A percentile compares a stretch with the other conserved stretches of the same genome.
phyloP scores from a whole-genome alignment of 768 basidiomycete species.

The Ephemerocybe angulata region DNA sequence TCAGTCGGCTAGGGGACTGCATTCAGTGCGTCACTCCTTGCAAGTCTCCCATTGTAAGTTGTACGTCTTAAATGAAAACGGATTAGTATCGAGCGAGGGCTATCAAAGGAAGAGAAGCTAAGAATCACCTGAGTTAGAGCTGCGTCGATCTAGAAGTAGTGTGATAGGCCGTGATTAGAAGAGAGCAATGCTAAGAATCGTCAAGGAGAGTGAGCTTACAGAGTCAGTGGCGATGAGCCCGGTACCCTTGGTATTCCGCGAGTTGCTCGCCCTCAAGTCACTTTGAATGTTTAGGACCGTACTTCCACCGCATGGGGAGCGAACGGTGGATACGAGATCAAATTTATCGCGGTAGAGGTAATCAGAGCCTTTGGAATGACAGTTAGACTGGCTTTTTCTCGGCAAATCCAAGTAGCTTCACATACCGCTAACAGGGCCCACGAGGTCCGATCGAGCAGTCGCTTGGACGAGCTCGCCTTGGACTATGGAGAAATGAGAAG shows the following conservation, averaged over 20 bases:
- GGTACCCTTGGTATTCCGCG: conserved; percentile 19
- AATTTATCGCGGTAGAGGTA: conserved; percentile 23
- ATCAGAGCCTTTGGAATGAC: conserved; percentile 12
- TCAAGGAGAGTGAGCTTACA: not conserved
- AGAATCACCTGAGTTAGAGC: conserved; percentile 10
- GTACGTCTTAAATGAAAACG: conserved; percentile 14
- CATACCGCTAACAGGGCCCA: conserved; percentile 18
- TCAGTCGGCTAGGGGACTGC: not conserved
- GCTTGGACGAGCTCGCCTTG: conserved; percentile 22
- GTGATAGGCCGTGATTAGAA: not conserved
- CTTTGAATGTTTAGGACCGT: conserved; percentile 22
- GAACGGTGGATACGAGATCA: conserved; percentile 22
- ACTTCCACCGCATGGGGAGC: conserved; percentile 19
- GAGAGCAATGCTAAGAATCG: not conserved
- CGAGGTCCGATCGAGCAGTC: conserved; percentile 21
- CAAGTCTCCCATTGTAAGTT: conserved; percentile 20
- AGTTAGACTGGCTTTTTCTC: not conserved
- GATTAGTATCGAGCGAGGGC: not conserved
- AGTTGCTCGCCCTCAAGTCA: conserved; percentile 20
- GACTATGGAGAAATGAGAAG: conserved; percentile 11
- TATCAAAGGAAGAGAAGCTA: not conserved
- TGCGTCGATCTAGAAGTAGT: conserved; percentile 10
- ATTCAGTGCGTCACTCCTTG: conserved; percentile 1
- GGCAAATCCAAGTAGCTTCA: not conserved
- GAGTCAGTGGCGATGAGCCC: conserved; percentile 24